These are phyloP conservation scores for Stagonosporopsis rhizophila DNA, from an alignment of 2,329 filamentous ascomycete species.

Conservation along the genomic window DNA sequence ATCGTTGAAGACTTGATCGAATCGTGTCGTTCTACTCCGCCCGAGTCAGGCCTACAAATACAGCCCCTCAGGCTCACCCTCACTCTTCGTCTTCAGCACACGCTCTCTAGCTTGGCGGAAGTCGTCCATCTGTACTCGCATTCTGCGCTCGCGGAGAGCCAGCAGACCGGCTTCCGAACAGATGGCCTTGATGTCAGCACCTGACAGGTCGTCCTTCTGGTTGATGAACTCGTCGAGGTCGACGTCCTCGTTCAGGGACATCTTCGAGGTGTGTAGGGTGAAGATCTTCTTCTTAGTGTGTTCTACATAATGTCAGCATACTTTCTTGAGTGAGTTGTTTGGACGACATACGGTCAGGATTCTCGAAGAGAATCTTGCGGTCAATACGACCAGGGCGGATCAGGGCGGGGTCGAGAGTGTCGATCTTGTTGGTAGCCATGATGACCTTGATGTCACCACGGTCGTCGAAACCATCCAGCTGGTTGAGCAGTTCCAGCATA, in stretches of 20 bases:
- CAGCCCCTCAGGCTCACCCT: slow-evolving; percentile 96
- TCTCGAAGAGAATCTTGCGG: slow-evolving; percentile 88
- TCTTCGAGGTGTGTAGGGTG: slow-evolving; percentile 96
- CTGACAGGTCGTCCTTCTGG: slow-evolving; percentile 96
- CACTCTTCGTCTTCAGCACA: slow-evolving; percentile 97
- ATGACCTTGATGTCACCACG: slow-evolving; percentile 99
- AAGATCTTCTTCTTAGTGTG: slow-evolving; percentile 99
- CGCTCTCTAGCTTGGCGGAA: slow-evolving; percentile 92
- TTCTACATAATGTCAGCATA: slow-evolving; percentile 70
- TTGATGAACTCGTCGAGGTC: slow-evolving; percentile 98
- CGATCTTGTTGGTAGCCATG: slow-evolving; percentile 99
- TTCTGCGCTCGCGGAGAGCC: slow-evolving; percentile 90
- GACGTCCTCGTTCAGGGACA: slow-evolving; percentile 96
- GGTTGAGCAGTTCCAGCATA: slow-evolving; percentile 97
- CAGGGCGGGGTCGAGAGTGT: slow-evolving; percentile 92
- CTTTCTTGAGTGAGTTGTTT: neutral
- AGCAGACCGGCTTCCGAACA: slow-evolving; percentile 96
- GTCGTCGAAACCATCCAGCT: slow-evolving; percentile 98
- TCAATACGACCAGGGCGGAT: slow-evolving; percentile 98
- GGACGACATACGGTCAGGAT: slow-evolving; percentile 66
- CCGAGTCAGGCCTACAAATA: slow-evolving; percentile 75
- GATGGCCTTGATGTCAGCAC: slow-evolving; percentile 98
- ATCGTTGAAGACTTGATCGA: slow-evolving; percentile 16
- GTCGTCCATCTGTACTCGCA: slow-evolving; percentile 99
- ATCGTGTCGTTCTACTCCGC: slow-evolving; percentile 3